Evolutionary conservation across 1,284 basidiomycete genomes (phyloP).

Genomic region (Ustilago crameri): DNA sequence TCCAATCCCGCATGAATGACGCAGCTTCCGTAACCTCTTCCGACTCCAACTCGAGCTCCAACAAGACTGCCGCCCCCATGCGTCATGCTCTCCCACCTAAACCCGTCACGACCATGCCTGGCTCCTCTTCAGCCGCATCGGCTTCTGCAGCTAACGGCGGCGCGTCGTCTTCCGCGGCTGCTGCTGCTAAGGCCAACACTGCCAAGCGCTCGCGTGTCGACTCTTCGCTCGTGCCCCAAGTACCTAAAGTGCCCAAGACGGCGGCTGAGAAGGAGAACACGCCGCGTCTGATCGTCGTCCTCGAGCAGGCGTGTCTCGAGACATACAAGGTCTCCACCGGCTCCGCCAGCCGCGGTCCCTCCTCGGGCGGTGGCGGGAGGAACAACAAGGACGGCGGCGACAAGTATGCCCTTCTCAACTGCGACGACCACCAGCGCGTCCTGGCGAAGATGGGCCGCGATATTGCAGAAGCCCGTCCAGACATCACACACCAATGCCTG

Average conservation of each 20-base stretch:
- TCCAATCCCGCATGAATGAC: conserved; percentile 17
- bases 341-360: conserved; percentile 66
- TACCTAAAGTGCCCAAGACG: conserved; percentile 66
- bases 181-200: conserved; percentile 28
- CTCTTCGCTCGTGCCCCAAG: conserved; percentile 61
- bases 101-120: conserved; percentile 40
- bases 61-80: conserved; percentile 30
- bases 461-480: conserved; percentile 96
- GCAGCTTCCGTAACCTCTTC: conserved; percentile 11
- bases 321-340: conserved; percentile 84
- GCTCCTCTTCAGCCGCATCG: conserved; percentile 8
- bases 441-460: conserved; percentile 96
- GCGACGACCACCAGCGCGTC: conserved; percentile 98
- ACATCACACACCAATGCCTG: conserved; percentile 99
- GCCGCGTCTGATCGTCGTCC: conserved; percentile 79
- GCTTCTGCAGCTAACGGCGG: conserved; percentile 2
- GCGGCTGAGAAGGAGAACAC: conserved; percentile 57
- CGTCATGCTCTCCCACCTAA: conserved; percentile 57
- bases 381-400: conserved; percentile 70
- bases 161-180: conserved; percentile 21
- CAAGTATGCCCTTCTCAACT: conserved; percentile 96
- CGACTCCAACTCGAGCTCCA: conserved; percentile 19
- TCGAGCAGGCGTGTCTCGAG: conserved; percentile 94
- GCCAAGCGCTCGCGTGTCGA: conserved; percentile 62
- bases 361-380: conserved; percentile 67